Evolutionary conservation across 148 eudicot genomes (phyloP).

Genomic region (Rhododendron ferrugineum): DNA sequence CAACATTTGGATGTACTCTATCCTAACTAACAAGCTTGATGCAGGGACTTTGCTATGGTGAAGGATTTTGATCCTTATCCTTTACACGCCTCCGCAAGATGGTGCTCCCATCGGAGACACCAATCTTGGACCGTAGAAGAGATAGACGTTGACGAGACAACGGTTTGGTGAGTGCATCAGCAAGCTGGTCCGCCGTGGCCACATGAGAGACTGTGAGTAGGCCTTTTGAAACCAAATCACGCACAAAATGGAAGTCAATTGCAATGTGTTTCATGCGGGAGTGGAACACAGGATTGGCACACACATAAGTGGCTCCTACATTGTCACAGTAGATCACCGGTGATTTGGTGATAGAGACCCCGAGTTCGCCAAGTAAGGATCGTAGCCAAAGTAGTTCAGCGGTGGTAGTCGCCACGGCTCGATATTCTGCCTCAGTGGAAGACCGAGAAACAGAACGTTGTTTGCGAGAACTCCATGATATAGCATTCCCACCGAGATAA

Average conservation of each 20-base stretch:
- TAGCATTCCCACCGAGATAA: background rate
- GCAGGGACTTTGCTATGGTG: too few species aligned
- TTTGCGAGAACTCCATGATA: background rate
- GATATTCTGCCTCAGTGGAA: background rate
- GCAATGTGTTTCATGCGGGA: background rate
- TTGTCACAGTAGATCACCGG: background rate
- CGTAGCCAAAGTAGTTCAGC: background rate
- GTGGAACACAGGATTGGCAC: background rate
- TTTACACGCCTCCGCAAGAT: background rate
- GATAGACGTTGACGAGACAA: background rate
- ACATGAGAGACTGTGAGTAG: background rate
- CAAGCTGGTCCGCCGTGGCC: background rate
- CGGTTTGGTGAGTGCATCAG: background rate
- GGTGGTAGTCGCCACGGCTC: background rate
- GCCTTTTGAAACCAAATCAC: background rate
- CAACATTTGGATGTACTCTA: too few species aligned
- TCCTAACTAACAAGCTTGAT: too few species aligned
- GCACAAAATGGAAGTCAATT: background rate
- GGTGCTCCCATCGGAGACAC: conserved; percentile 1
- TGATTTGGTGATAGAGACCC: background rate
- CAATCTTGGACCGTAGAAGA: background rate
- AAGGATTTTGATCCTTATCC: too few species aligned
- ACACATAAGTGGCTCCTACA: background rate
- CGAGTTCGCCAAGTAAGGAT: background rate
- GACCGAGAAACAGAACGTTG: background rate